Conservation (phyloP, 169 alveolate genomes). For the Besnoitia besnoiti region DNA sequence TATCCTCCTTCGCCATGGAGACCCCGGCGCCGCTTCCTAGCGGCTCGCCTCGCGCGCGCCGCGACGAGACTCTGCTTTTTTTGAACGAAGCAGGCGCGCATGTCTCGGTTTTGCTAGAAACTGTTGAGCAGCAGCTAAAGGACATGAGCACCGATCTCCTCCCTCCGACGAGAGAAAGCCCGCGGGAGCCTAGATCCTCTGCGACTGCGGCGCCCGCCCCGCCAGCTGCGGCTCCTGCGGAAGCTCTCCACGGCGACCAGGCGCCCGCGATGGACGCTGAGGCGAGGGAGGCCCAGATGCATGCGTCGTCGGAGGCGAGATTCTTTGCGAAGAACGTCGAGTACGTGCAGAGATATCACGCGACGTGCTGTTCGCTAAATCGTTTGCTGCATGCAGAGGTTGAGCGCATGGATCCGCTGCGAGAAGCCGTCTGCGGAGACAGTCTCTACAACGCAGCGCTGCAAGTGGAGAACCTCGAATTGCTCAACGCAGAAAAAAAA, state of each 20-base stretch:
- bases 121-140: not conserved
- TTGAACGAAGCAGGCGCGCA: not conserved
- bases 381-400: slow-evolving; percentile 9
- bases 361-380: not conserved
- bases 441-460: slow-evolving; percentile 3
- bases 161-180: not conserved
- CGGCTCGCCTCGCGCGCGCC: not conserved
- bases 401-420: not conserved
- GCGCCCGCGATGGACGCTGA: too few species aligned
- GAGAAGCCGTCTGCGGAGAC: slow-evolving; percentile 33
- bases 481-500: not conserved
- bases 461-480: slow-evolving; percentile 29
- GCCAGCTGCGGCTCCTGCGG: too few species aligned
- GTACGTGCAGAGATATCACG: not conserved
- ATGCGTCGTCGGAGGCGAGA: not conserved
- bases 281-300: not conserved
- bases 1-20: not conserved
- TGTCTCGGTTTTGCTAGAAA: not conserved
- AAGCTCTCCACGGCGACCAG: too few species aligned
- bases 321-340: not conserved
- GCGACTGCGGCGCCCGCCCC: not conserved
- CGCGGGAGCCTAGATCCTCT: not conserved
- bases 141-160: not conserved
- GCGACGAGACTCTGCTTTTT: not conserved
- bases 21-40: not conserved